These are phyloP conservation scores for Phytophthora aleatoria DNA, from an alignment of 352 stramenopile genomes.

Conservation along the genomic window DNA sequence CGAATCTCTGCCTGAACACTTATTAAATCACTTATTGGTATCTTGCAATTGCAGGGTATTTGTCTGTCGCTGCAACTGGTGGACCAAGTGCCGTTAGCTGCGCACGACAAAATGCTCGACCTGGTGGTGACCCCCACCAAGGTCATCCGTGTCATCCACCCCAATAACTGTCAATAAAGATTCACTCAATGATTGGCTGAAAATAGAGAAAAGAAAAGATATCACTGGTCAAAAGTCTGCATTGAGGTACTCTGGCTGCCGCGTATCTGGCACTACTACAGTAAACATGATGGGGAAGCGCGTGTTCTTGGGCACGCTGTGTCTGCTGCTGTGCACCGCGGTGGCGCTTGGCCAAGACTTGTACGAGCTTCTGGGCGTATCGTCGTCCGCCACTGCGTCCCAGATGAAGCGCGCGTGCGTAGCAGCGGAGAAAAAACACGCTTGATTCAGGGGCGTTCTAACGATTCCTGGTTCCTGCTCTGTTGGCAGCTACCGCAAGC, in stretches of 20 bases:
- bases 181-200: constrained; percentile 16
- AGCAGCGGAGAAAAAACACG: background rate
- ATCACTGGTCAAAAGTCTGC: constrained; percentile 22
- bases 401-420: constrained; percentile 80
- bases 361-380: constrained; percentile 73
- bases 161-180: constrained; percentile 18
- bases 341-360: constrained; percentile 56
- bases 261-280: constrained; percentile 2
- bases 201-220: constrained; percentile 1
- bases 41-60: constrained; percentile 49
- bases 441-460: background rate
- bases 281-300: constrained; percentile 23
- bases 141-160: constrained; percentile 38
- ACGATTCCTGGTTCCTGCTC: background rate
- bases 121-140: constrained; percentile 68
- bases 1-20: background rate
- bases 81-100: constrained; percentile 55
- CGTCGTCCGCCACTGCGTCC: constrained; percentile 46
- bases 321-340: constrained; percentile 46
- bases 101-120: constrained; percentile 73
- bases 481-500: constrained; percentile 81
- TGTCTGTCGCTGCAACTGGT: constrained; percentile 67
- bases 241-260: background rate
- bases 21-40: background rate
- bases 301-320: constrained; percentile 42